Base-by-base conservation (phyloP, 768 basidiomycete genomes). In the Suillus paluster region DNA sequence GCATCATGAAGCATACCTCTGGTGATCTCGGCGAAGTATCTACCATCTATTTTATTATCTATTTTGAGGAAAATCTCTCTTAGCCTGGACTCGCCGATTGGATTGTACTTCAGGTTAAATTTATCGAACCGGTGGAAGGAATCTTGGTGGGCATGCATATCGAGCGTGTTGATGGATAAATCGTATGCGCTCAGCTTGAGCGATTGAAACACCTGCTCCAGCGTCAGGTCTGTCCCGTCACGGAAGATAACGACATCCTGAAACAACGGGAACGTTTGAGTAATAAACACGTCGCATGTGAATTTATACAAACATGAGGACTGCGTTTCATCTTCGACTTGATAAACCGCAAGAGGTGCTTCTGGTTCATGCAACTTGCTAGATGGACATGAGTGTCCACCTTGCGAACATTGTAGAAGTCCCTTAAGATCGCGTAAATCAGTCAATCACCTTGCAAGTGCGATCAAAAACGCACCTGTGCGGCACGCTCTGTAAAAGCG, bases 371-470 rank as follows among this genome's bases (percentile, higher is more conserved):
- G 77, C 94, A 93, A 63, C 96, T 97, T 4, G 97, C 97, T 73
- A 99, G 94, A 70, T 99, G 97, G 33, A 99, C 94, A 75, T 99
- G 97, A 9, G 97, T 99, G 72, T 99, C 97, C 63, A 99, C 97
- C 74, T 99, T 99, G 27, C 97, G 89, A 56, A 95, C 83, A 73
- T 99, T 99, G 78, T 99, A 99, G 68, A 99, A 98, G 77, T 99
- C 97, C 63, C 97, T 96, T 71, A n/a, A 62, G n/a, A 12, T 25
- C 12, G 36, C 15, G 11, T 36, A 10, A 23, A 57, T 67, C 63
- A 63, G 58, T n/a, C 46, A 39, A n/a, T 52, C 49, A 38, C 17
- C 33, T 21, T 21, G 30, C 36, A 12, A 23, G 25, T 14, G 25
- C 25, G 44, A 14, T 11, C 17, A 46, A 34, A 34, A 30, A n/a